Conservation (phyloP, 116 monocot species). For the Iris pallida region DNA sequence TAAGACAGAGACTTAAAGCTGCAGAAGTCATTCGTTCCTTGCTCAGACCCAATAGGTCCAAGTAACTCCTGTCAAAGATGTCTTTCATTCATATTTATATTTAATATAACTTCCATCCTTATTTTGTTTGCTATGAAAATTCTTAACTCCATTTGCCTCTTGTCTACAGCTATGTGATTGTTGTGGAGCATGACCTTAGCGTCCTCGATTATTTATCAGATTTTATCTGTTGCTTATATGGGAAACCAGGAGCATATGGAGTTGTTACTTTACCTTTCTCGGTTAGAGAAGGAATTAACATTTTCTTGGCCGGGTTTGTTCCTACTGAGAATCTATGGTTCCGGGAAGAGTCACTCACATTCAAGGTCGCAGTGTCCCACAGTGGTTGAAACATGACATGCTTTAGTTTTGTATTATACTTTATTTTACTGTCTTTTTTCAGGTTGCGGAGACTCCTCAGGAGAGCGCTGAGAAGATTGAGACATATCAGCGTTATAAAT, state of each 20-base stretch:
- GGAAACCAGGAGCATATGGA: slow-evolving; percentile 52
- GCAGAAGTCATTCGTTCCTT: slow-evolving; percentile 50
- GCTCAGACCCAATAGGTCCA: slow-evolving; percentile 42
- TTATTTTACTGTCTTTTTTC: slow-evolving; percentile 2
- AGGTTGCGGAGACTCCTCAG: slow-evolving; percentile 47
- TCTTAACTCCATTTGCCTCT: neutral
- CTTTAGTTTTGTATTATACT: neutral
- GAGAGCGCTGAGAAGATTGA: slow-evolving; percentile 50
- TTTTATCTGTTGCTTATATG: slow-evolving; percentile 57
- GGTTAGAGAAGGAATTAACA: too few relatives aligned
- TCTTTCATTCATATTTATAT: too few relatives aligned
- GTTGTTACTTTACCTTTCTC: slow-evolving; percentile 53
- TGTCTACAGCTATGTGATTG: slow-evolving; percentile 40
- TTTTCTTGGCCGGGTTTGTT: slow-evolving; percentile 51
- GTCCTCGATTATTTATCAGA: slow-evolving; percentile 39
- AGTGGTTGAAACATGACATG: slow-evolving; percentile 14
- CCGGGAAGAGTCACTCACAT: slow-evolving; percentile 44
- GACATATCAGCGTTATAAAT: slow-evolving; percentile 38
- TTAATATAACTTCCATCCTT: too few relatives aligned
- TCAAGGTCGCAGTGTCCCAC: slow-evolving; percentile 25
- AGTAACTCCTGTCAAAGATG: too few relatives aligned
- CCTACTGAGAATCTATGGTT: slow-evolving; percentile 49
- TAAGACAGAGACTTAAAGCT: slow-evolving; percentile 58
- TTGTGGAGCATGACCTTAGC: slow-evolving; percentile 39
- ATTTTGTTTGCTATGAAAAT: too few relatives aligned